Conservation (phyloP, 352 stramenopile species). For the Elongisporangium undulatum region DNA sequence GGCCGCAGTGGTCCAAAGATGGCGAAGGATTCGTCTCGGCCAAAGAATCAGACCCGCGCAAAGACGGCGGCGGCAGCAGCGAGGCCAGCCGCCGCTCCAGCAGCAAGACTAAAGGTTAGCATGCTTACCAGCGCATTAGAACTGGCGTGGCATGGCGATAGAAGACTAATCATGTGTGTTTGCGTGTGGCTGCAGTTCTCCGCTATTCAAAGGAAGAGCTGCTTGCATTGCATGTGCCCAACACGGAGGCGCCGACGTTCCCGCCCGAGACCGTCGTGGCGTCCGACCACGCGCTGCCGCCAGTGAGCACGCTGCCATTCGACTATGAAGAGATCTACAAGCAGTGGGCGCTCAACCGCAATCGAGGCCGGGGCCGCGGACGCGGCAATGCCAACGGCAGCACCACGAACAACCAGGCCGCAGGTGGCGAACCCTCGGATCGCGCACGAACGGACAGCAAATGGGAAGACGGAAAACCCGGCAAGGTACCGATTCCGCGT, state of each 20-base stretch:
- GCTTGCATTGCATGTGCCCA: constrained; percentile 63
- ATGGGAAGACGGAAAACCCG: constrained; percentile 46
- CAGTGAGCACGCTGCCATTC: constrained; percentile 72
- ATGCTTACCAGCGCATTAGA: neutral
- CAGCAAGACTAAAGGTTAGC: constrained; percentile 68
- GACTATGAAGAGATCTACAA: constrained; percentile 89
- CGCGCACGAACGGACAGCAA: constrained; percentile 43
- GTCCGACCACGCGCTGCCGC: constrained; percentile 59
- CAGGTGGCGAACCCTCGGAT: constrained; percentile 27
- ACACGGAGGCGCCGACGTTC: constrained; percentile 39
- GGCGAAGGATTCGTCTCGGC: constrained; percentile 78
- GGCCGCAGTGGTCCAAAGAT: constrained; percentile 84
- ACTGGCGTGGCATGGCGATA: neutral
- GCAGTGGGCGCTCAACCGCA: constrained; percentile 79
- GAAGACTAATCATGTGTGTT: constrained; percentile 1
- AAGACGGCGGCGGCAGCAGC: constrained; percentile 21
- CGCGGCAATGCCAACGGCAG: constrained; percentile 33
- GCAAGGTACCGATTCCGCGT: constrained; percentile 13
- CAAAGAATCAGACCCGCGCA: constrained; percentile 27
- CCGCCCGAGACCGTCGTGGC: constrained; percentile 60
- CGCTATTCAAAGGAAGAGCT: constrained; percentile 82
- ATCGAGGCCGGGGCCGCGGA: constrained; percentile 67
- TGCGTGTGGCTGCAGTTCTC: constrained; percentile 27
- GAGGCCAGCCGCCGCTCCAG: constrained; percentile 17
- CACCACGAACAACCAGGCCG: constrained; percentile 11